Evolutionary conservation across 352 stramenopile species (phyloP).

Genomic region (Phytopythium delawarense): DNA sequence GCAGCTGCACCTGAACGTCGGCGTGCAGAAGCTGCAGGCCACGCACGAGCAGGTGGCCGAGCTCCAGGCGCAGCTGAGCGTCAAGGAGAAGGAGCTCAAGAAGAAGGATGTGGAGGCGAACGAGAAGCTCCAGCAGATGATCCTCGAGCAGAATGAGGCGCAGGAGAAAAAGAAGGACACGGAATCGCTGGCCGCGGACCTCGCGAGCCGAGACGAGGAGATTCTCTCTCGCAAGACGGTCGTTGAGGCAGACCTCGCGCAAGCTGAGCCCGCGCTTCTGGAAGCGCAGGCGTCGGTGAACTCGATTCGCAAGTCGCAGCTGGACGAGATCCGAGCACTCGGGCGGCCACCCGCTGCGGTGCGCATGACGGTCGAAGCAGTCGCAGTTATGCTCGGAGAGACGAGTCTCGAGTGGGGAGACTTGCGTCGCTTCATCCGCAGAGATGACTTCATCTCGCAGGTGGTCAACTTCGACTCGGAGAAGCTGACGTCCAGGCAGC

Average conservation of each 20-base stretch:
- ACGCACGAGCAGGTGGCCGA: slow-evolving; percentile 97
- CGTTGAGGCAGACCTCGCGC: slow-evolving; percentile 95
- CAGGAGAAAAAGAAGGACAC: slow-evolving; percentile 96
- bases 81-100: slow-evolving; percentile 94
- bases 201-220: slow-evolving; percentile 93
- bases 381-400: slow-evolving; percentile 98
- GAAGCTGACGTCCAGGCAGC: slow-evolving; percentile 93
- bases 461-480: slow-evolving; percentile 99
- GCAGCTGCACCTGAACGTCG: slow-evolving; percentile 98
- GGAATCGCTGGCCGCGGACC: slow-evolving; percentile 92
- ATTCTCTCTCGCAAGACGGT: slow-evolving; percentile 94
- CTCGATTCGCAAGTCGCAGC: slow-evolving; percentile 98
- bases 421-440: slow-evolving; percentile 96
- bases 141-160: slow-evolving; percentile 97
- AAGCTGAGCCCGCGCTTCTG: slow-evolving; percentile 97
- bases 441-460: slow-evolving; percentile 98
- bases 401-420: slow-evolving; percentile 96
- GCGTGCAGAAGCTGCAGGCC: slow-evolving; percentile 97
- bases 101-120: slow-evolving; percentile 97
- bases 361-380: slow-evolving; percentile 95
- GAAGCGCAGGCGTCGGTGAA: slow-evolving; percentile 96
- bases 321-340: slow-evolving; percentile 98
- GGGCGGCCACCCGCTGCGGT: slow-evolving; percentile 95
- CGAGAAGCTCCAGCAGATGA: slow-evolving; percentile 98
- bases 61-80: slow-evolving; percentile 87